phyloP scores from a whole-genome alignment of 2,329 filamentous ascomycete genomes.

The Paracorniculantispora psalliotae region DNA sequence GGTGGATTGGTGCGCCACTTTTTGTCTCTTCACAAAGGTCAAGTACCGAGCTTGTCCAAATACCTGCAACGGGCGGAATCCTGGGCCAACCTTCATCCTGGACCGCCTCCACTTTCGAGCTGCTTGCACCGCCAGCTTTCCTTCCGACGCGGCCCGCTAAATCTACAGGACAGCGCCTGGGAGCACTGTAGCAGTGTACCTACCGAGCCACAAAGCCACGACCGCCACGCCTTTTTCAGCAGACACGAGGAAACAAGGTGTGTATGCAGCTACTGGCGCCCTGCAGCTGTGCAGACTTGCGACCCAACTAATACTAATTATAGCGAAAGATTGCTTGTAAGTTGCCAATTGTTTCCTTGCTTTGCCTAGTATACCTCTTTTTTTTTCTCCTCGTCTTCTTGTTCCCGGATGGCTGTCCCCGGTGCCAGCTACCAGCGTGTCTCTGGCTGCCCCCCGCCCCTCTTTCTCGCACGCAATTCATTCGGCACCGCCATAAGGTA shows the following conservation, averaged over 20 bases:
- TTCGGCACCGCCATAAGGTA: neutral
- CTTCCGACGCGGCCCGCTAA: neutral
- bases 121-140: no score
- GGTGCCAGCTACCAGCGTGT: neutral
- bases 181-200: no score
- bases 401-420: neutral
- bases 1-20: no score
- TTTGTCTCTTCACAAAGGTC: no score
- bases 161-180: no score
- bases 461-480: neutral
- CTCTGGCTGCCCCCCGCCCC: neutral
- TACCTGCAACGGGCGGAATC: conserved; percentile 7
- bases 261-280: neutral
- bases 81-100: conserved; percentile 2
- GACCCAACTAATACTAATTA: neutral
- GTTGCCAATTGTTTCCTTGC: neutral
- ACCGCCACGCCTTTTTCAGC: neutral
- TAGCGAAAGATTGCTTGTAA: neutral
- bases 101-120: neutral
- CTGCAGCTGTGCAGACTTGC: neutral
- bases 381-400: neutral
- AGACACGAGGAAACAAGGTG: no score
- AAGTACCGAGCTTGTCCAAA: no score
- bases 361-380: neutral
- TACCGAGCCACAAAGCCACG: neutral